Evolutionary conservation across 2,329 filamentous ascomycete species (phyloP).

Genomic region (Tolypocladium cylindrosporum): DNA sequence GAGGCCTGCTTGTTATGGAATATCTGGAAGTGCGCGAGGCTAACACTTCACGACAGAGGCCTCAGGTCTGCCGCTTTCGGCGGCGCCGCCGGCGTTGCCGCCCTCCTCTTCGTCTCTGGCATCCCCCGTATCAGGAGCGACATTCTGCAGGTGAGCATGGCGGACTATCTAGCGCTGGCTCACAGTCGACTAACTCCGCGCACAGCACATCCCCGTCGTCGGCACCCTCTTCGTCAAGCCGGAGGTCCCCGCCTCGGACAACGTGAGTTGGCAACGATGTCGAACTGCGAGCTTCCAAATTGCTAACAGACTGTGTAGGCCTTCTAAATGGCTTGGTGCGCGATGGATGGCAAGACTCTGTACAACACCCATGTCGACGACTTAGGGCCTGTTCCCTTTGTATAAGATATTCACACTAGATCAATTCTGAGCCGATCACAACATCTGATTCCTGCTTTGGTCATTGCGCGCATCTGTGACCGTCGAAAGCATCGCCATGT

Average conservation of each 20-base stretch:
- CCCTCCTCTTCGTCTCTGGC: conserved; percentile 52
- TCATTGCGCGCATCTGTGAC: not conserved
- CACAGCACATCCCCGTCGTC: conserved; percentile 45
- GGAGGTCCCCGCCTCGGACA: conserved; percentile 50
- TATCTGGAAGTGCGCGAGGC: not conserved
- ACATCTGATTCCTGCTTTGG: not conserved
- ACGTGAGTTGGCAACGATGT: conserved; percentile 34
- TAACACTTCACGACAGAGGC: conserved; percentile 3
- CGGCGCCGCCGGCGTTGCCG: conserved; percentile 44
- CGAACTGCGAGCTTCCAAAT: not conserved
- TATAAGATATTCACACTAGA: conserved; percentile 29
- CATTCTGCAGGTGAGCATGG: conserved; percentile 43
- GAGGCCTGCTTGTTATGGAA: not conserved
- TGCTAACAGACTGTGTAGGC: conserved; percentile 22
- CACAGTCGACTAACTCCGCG: not conserved
- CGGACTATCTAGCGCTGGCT: too few species aligned
- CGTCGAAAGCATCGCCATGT: too few species aligned
- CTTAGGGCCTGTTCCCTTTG: conserved; percentile 18
- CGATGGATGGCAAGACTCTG: conserved; percentile 15
- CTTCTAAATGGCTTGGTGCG: conserved; percentile 25
- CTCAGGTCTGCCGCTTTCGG: conserved; percentile 38
- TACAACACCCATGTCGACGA: conserved; percentile 13
- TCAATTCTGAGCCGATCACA: not conserved
- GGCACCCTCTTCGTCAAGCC: conserved; percentile 40
- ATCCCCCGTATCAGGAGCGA: conserved; percentile 51